Conservation (phyloP, 2,329 filamentous ascomycete species). For the Fusarium sp. region DNA sequence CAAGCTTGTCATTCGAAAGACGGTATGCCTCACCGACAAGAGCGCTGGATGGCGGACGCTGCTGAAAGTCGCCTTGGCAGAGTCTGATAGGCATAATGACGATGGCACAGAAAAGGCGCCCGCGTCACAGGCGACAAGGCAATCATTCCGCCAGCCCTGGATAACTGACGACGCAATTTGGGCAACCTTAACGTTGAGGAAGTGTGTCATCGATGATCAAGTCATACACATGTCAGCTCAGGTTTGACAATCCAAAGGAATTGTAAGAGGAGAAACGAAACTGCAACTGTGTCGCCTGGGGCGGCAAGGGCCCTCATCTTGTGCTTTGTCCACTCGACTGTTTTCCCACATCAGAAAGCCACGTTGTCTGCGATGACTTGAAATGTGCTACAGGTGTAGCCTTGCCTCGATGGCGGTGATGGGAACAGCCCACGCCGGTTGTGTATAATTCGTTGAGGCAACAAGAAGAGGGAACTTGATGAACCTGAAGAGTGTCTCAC, state of each 20-base stretch:
- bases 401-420: not conserved
- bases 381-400: conserved; percentile 19
- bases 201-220: not conserved
- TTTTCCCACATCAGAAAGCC: not conserved
- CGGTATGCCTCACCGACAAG: conserved; percentile 8
- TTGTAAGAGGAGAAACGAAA: conserved; percentile 10
- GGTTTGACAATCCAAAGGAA: not conserved
- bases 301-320: conserved; percentile 9
- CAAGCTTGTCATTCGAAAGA: conserved; percentile 8
- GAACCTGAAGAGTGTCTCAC: not conserved
- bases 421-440: not conserved
- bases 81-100: not conserved
- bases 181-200: not conserved
- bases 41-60: conserved; percentile 1
- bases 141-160: conserved; percentile 20
- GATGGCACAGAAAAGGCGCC: conserved; percentile 18
- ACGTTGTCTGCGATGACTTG: conserved; percentile 10
- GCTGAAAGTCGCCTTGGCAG: not conserved
- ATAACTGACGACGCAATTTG: not conserved
- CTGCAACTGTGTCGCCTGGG: conserved; percentile 1
- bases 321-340: not conserved
- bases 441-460: not conserved
- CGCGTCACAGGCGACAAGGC: not conserved
- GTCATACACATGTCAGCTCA: conserved; percentile 25
- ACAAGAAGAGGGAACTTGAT: not conserved